Conservation (phyloP, 768 basidiomycete species). For the Boletus barrowsii region DNA sequence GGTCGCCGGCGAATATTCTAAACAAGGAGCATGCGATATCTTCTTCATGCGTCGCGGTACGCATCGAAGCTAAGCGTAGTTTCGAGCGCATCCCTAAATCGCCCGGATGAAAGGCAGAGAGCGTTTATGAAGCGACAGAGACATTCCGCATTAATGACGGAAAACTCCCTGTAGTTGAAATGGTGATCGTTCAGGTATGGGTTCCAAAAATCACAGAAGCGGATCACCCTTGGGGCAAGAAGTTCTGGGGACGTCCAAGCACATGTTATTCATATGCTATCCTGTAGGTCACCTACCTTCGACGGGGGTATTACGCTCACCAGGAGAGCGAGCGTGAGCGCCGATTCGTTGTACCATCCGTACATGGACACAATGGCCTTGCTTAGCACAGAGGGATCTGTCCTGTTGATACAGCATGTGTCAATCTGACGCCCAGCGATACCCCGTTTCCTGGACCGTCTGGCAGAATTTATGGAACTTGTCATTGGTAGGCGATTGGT, state of each 20-base stretch:
- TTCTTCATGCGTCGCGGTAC: background rate
- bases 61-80: constrained; percentile 3
- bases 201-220: constrained; percentile 9
- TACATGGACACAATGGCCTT: constrained; percentile 4
- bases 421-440: background rate
- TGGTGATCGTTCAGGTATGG: background rate
- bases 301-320: background rate
- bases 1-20: constrained; percentile 5
- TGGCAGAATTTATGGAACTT: constrained; percentile 2
- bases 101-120: background rate
- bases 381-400: background rate
- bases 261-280: background rate
- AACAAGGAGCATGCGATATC: constrained; percentile 1
- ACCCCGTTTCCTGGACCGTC: background rate
- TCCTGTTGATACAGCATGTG: background rate
- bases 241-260: background rate
- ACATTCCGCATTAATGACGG: background rate
- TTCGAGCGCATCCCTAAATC: background rate
- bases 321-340: background rate
- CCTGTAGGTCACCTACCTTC: background rate
- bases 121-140: background rate
- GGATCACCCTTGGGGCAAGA: constrained; percentile 4
- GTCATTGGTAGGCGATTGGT: background rate
- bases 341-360: constrained; percentile 6
- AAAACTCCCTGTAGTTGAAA: constrained; percentile 2